These are phyloP conservation scores for Anthracocystis panici-leucophaei DNA, from an alignment of 1,284 basidiomycete genomes.

Conservation along the genomic window DNA sequence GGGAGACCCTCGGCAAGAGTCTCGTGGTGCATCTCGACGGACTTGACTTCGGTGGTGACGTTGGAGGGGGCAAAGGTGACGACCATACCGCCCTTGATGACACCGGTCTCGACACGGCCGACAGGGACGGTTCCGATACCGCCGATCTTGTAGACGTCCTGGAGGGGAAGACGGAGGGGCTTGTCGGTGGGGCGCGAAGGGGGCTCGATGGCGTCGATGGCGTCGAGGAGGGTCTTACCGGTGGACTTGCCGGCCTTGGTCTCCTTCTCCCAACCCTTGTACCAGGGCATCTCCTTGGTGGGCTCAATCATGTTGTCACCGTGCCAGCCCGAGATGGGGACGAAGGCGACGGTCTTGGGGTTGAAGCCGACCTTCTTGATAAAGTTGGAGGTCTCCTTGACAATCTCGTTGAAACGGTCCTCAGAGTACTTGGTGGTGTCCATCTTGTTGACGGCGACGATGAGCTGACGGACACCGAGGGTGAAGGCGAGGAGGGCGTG, in stretches of 20 bases:
- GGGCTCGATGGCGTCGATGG: slow-evolving; percentile 99
- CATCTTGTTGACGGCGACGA: slow-evolving; percentile 99
- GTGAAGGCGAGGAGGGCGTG: slow-evolving; percentile 99
- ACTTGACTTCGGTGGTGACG: slow-evolving; percentile 99
- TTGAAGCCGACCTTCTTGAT: slow-evolving; percentile 99
- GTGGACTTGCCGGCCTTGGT: slow-evolving; percentile 90
- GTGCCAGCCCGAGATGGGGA: slow-evolving; percentile 99
- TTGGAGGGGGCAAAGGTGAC: slow-evolving; percentile 96
- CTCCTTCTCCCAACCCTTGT: slow-evolving; percentile 83
- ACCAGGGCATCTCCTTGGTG: slow-evolving; percentile 90
- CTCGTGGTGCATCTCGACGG: slow-evolving; percentile 99
- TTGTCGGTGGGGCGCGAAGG: slow-evolving; percentile 96
- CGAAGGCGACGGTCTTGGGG: slow-evolving; percentile 97
- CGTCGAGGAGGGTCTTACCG: slow-evolving; percentile 99
- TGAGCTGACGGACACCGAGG: slow-evolving; percentile 99
- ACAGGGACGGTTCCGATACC: slow-evolving; percentile 99
- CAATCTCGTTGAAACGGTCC: slow-evolving; percentile 99
- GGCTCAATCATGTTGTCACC: slow-evolving; percentile 99
- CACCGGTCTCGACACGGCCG: slow-evolving; percentile 99
- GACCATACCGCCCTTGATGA: slow-evolving; percentile 98
- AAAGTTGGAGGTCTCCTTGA: slow-evolving; percentile 99
- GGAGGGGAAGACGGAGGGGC: slow-evolving; percentile 99
- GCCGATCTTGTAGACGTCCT: slow-evolving; percentile 99
- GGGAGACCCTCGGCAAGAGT: slow-evolving; percentile 93
- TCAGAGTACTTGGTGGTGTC: slow-evolving; percentile 99